Evolutionary conservation across 192 early-diverging fungal genomes (phyloP).

Genomic region (Endogone sp.): DNA sequence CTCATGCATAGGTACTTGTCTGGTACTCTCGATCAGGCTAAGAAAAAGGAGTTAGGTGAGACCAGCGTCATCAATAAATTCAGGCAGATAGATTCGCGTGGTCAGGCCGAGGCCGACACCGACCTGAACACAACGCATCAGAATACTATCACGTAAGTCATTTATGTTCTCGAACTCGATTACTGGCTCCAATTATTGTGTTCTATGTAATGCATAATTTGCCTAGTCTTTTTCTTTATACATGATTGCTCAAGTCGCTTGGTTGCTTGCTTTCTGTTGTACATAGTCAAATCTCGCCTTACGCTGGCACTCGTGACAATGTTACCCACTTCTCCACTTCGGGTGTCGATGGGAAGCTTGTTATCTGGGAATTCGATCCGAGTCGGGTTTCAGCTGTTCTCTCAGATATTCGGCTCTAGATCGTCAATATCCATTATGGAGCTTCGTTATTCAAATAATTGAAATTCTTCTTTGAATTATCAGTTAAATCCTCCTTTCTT

Average conservation of each 20-base stretch:
- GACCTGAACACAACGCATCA: slow-evolving; percentile 85
- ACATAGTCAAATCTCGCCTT: slow-evolving; percentile 44
- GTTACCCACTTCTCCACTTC: slow-evolving; percentile 72
- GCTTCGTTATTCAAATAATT: no score
- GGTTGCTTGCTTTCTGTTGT: not conserved
- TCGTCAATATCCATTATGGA: not conserved
- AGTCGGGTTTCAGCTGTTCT: slow-evolving; percentile 22
- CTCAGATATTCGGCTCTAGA: slow-evolving; percentile 13
- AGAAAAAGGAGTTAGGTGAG: slow-evolving; percentile 57
- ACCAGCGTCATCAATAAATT: slow-evolving; percentile 81
- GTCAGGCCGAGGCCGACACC: slow-evolving; percentile 63
- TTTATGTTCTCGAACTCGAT: no score
- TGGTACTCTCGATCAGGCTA: slow-evolving; percentile 77
- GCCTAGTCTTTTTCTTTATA: no score
- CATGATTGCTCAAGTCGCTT: slow-evolving; percentile 84
- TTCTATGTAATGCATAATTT: no score
- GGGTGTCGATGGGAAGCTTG: slow-evolving; percentile 81
- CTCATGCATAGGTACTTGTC: slow-evolving; percentile 36
- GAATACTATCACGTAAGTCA: slow-evolving; percentile 91
- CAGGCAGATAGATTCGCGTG: slow-evolving; percentile 88
- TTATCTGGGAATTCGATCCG: slow-evolving; percentile 67
- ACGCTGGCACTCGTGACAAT: slow-evolving; percentile 40
- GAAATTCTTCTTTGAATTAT: no score
- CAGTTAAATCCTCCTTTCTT: no score
- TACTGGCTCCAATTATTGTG: no score